Base-by-base conservation (phyloP, 176 grass and related monocot genomes). In the Poa annua region DNA sequence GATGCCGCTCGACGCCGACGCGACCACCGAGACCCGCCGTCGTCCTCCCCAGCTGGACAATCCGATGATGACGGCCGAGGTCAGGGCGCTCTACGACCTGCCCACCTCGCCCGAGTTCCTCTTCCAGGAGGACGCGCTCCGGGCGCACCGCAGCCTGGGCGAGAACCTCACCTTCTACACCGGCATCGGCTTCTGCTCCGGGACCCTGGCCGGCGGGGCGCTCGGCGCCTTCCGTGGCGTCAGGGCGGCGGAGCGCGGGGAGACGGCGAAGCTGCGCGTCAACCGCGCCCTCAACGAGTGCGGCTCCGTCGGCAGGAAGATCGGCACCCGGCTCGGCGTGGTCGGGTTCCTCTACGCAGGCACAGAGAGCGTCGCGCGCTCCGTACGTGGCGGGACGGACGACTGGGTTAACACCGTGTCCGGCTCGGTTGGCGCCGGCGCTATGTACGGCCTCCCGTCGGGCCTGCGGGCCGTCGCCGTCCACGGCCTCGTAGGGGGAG, bases 31-130 rank as follows among this genome's bases (percentile, higher is more conserved):
- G 50, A 42, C 19, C 22, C 55, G 45, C 7, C 83, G 61, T 9
- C 80, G 73, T 19, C 17, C 54, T 12, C 59, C 83, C 85, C 33
- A 71, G 15, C 80, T 48, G 53, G 69, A 77, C 19, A 66, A 25
- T 41, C 90, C 71, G 47, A 0, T 19, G 48, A 0, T 15, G 32
- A 17, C 0, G 0, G 14, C 64, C 64, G 3, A 8, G 32, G 0
- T 2, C 0, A 66, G 5, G 64, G 7, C 0, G 57, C 66, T 96
- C 14, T 91, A 96, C 80, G 81, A 95, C 35, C 72, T 96, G 47
- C 83, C 90, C 13, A 92, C 90, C 73, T 85, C 90, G 11, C 93
- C 93, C 1, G 88, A 96, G 80, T 42, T 79, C 49, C 93, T 96
- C 59, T 90, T 96, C 77, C 70, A 88, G 45, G 86, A 87, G 19